phyloP scores from a whole-genome alignment of 2,329 filamentous ascomycete genomes.

The Waltergamsia citrina region DNA sequence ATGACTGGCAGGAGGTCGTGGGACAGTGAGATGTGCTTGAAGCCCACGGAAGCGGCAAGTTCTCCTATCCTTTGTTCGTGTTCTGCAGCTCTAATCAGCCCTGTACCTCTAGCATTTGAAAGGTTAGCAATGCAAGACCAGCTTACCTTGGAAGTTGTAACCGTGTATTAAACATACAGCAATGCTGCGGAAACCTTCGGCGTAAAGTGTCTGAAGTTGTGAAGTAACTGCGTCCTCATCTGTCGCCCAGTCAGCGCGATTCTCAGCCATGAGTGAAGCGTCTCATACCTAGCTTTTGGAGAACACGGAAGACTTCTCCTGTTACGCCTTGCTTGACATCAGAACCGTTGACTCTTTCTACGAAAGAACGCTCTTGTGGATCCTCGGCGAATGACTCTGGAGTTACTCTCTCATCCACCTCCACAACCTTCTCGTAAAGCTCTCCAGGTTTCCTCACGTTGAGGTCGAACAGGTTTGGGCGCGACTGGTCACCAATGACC shows the following conservation, averaged over 20 bases:
- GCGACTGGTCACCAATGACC: constrained; percentile 63
- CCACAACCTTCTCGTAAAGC: constrained; percentile 59
- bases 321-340: constrained; percentile 58
- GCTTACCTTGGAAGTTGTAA: no score
- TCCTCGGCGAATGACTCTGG: constrained; percentile 67
- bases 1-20: constrained; percentile 25
- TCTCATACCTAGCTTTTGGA: no score
- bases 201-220: no score
- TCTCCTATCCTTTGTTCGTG: constrained; percentile 34
- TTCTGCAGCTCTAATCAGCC: no score
- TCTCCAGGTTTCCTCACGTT: constrained; percentile 60
- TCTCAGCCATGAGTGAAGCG: no score
- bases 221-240: no score
- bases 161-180: no score
- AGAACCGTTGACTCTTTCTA: constrained; percentile 19
- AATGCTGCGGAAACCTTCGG: no score
- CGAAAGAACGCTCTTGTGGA: constrained; percentile 41
- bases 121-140: no score
- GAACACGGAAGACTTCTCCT: constrained; percentile 58
- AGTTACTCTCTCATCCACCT: constrained; percentile 67
- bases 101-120: no score
- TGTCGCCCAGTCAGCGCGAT: no score
- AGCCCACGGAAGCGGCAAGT: constrained; percentile 28
- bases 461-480: constrained; percentile 65
- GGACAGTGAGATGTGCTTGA: constrained; percentile 13